Percentiles rank a stretch among this genome's conserved stretches.
Conservation (phyloP, 169 alveolate species). For the Eimeria sp. region DNA sequence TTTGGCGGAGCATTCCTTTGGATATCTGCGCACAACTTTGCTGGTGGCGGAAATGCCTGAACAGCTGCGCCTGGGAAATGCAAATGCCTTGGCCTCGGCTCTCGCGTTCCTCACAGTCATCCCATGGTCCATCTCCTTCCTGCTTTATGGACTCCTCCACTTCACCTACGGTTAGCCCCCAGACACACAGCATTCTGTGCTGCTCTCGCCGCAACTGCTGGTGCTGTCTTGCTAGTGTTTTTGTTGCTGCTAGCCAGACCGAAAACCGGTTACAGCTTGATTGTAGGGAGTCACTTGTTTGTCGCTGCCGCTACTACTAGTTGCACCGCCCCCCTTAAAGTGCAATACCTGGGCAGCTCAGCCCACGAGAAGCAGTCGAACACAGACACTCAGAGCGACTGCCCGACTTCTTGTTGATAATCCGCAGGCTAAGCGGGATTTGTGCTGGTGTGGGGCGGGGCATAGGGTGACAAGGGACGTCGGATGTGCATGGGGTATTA, state of each 20-base stretch:
- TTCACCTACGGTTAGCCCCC: conserved; percentile 86
- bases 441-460: not conserved
- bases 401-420: not conserved
- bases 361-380: not conserved
- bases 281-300: not conserved
- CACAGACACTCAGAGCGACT: not conserved
- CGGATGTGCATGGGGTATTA: not conserved
- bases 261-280: not conserved
- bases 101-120: conserved; percentile 88
- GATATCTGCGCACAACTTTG: conserved; percentile 89
- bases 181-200: not conserved
- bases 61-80: conserved; percentile 89
- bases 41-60: conserved; percentile 90
- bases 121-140: conserved; percentile 91
- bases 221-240: not conserved
- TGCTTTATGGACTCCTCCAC: conserved; percentile 90
- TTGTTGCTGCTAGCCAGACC: not conserved
- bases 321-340: not conserved
- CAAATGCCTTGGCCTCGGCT: conserved; percentile 92
- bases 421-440: not conserved
- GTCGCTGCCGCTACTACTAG: not conserved
- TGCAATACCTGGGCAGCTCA: not conserved
- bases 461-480: too few relatives aligned
- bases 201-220: not conserved
- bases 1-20: conserved; percentile 92